A percentile compares a stretch with the other conserved stretches of the same genome.
phyloP scores from a whole-genome alignment of 306 rosid genomes.

The Prunus mume region DNA sequence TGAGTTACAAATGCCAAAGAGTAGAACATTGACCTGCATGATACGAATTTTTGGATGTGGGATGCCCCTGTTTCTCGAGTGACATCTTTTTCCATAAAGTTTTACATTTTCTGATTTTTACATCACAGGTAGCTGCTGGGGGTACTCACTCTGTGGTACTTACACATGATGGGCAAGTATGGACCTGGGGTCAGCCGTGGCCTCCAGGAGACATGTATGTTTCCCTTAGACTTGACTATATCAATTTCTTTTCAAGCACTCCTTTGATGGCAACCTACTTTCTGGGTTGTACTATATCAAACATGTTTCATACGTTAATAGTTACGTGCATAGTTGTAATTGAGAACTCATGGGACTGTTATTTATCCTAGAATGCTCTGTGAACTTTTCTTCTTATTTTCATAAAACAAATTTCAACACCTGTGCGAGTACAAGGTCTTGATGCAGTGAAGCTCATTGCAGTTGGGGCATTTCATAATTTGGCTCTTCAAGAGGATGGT shows the following conservation, averaged over 20 bases:
- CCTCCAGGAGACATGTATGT: slow-evolving; percentile 98
- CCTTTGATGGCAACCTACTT: background rate
- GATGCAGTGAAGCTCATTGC: slow-evolving; percentile 85
- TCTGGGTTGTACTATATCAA: slow-evolving; percentile 1
- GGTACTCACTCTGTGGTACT: slow-evolving; percentile 99
- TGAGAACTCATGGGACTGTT: slow-evolving; percentile 11
- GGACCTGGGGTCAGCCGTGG: slow-evolving; percentile 99
- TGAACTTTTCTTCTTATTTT: slow-evolving; percentile 17
- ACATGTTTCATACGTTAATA: background rate
- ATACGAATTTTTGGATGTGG: background rate
- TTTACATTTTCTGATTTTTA: slow-evolving; percentile 14
- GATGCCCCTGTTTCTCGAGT: background rate
- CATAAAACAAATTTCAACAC: slow-evolving; percentile 90
- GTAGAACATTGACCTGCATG: background rate
- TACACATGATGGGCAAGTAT: slow-evolving; percentile 90
- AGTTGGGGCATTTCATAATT: slow-evolving; percentile 97
- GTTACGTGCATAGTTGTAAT: slow-evolving; percentile 13
- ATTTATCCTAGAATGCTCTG: background rate
- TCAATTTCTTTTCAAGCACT: background rate
- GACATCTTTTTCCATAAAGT: background rate
- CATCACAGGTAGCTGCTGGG: slow-evolving; percentile 91
- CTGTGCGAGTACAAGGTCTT: slow-evolving; percentile 97
- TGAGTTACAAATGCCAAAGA: slow-evolving; percentile 15
- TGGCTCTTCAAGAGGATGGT: slow-evolving; percentile 96
- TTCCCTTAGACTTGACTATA: slow-evolving; percentile 13